phyloP scores from a whole-genome alignment of 768 basidiomycete genomes.

The Sporobolomyces roseus region DNA sequence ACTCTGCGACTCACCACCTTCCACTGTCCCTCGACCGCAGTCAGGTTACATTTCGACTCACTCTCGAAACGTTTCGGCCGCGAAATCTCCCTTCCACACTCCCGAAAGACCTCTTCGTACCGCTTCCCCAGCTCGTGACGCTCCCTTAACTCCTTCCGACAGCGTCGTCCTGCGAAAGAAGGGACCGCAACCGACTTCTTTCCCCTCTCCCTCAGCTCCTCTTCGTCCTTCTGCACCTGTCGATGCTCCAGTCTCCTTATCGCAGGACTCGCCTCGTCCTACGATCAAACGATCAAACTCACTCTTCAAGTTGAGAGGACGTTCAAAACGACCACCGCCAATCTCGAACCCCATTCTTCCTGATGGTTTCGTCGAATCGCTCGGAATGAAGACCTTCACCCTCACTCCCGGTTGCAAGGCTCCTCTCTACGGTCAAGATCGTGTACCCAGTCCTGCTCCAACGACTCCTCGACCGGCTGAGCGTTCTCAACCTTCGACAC shows the following conservation, averaged over 20 bases:
- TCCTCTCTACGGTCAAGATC: neutral
- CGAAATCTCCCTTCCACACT: neutral
- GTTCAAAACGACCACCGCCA: slow-evolving; percentile 14
- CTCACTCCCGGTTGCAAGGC: slow-evolving; percentile 28
- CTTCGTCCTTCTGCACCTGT: neutral
- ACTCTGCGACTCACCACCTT: neutral
- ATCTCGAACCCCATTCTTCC: slow-evolving; percentile 41
- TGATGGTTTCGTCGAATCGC: slow-evolving; percentile 37
- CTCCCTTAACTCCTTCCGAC: neutral
- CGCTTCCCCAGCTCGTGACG: neutral
- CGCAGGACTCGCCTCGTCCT: neutral
- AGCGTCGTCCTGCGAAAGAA: neutral
- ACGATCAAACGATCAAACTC: slow-evolving; percentile 1
- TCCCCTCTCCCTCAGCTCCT: neutral
- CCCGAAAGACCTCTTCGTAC: slow-evolving; percentile 11
- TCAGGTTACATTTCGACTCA: neutral
- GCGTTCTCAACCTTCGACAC: neutral
- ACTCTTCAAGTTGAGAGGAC: slow-evolving; percentile 1
- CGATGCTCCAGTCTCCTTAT: neutral
- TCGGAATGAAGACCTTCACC: slow-evolving; percentile 40
- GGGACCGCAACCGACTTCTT: slow-evolving; percentile 1
- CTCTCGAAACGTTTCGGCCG: neutral
- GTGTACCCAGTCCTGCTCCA: neutral
- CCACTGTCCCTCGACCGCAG: neutral
- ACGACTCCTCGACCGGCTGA: no score